Evolutionary conservation across 192 early-diverging fungal species (phyloP).

Genomic region (Mortierella claussenii): DNA sequence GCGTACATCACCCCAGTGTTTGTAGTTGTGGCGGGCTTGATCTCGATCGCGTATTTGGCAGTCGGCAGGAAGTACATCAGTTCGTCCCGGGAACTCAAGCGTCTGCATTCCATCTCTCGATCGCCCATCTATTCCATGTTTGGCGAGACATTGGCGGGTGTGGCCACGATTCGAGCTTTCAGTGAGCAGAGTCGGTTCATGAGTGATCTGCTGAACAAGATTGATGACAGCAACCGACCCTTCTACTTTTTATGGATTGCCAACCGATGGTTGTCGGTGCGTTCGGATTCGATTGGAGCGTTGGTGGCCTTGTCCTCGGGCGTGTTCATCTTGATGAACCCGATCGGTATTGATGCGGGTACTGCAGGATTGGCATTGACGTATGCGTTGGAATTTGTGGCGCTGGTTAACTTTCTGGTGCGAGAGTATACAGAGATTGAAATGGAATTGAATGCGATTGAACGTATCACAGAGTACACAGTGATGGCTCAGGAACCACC

Average conservation of each 20-base stretch:
- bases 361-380: conserved; percentile 87
- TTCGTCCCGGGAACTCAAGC: conserved; percentile 90
- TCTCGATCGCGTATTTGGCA: conserved; percentile 63
- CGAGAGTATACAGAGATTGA: conserved; percentile 82
- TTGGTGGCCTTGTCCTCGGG: conserved; percentile 70
- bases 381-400: conserved; percentile 82
- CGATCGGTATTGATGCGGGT: conserved; percentile 56
- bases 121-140: conserved; percentile 80
- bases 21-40: conserved; percentile 59
- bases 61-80: conserved; percentile 77
- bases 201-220: conserved; percentile 61
- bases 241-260: conserved; percentile 84
- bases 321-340: conserved; percentile 66
- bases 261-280: conserved; percentile 84
- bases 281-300: conserved; percentile 76
- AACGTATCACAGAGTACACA: conserved; percentile 86
- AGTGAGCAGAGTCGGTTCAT: conserved; percentile 72
- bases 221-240: conserved; percentile 82
- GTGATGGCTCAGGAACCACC: conserved; percentile 81
- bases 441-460: conserved; percentile 85
- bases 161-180: conserved; percentile 85
- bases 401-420: conserved; percentile 80
- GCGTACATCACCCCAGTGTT: conserved; percentile 71
- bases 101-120: conserved; percentile 80
- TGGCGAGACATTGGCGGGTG: conserved; percentile 68